These are phyloP conservation scores for Sphagnum contortum DNA, from an alignment of 225 moss, liverwort and hornwort species.

Conservation along the genomic window DNA sequence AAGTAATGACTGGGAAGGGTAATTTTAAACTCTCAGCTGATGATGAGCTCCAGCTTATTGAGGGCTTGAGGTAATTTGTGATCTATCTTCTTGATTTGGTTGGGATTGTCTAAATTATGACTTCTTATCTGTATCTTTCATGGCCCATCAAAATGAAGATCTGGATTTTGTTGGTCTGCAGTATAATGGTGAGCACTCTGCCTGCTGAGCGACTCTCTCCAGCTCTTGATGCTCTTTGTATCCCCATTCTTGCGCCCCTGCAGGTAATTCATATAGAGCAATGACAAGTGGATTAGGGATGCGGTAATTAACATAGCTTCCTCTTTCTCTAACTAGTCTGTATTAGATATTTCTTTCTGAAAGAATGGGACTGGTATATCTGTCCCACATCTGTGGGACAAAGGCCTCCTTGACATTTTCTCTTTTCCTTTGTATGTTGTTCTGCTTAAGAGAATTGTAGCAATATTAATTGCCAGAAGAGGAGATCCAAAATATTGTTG, in stretches of 20 bases:
- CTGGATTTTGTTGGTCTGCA: slow-evolving; percentile 20
- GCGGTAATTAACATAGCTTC: no score
- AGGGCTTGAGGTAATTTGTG: slow-evolving; percentile 70
- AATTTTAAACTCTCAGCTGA: slow-evolving; percentile 68
- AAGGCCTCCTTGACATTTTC: no score
- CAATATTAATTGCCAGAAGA: no score
- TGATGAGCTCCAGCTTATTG: slow-evolving; percentile 96
- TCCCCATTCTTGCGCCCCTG: slow-evolving; percentile 70
- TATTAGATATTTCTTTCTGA: no score
- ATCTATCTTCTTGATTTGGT: not conserved
- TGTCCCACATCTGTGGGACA: no score
- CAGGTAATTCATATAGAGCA: slow-evolving; percentile 26
- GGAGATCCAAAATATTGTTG: no score
- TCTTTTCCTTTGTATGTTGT: slow-evolving; percentile 7
- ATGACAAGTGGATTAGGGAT: no score
- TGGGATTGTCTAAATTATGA: not conserved
- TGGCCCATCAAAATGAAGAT: no score
- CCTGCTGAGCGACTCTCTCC: slow-evolving; percentile 58
- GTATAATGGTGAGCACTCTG: slow-evolving; percentile 80
- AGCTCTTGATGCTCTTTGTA: slow-evolving; percentile 83
- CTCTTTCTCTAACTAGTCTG: no score
- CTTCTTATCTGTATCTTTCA: not conserved
- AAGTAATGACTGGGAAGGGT: slow-evolving; percentile 64
- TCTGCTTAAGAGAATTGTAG: not conserved
- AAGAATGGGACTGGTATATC: no score